Evolutionary conservation across 202 grass and related monocot genomes (phyloP).

Genomic region (Bolboschoenoplectus hybrid): DNA sequence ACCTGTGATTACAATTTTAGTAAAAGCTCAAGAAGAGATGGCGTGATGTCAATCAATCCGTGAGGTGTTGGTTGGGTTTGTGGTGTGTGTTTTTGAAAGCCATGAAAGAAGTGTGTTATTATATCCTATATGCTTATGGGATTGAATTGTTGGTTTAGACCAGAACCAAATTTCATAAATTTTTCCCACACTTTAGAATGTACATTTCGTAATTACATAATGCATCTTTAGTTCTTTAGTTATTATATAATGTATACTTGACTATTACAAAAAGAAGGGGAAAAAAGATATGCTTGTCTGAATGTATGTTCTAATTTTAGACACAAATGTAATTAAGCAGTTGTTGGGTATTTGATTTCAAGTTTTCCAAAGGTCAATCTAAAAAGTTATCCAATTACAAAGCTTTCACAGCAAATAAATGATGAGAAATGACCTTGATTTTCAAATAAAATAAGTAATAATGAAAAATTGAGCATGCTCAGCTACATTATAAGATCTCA

Average conservation of each 20-base stretch:
- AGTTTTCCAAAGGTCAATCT: too few relatives aligned
- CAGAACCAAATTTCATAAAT: background rate
- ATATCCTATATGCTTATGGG: background rate
- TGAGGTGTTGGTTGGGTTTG: background rate
- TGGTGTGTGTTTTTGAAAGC: background rate
- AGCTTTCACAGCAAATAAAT: background rate
- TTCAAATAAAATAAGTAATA: background rate
- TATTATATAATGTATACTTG: background rate
- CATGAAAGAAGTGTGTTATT: background rate
- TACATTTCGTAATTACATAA: background rate
- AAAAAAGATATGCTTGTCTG: too few relatives aligned
- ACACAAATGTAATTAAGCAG: background rate
- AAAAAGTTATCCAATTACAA: background rate
- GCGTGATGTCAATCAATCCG: background rate
- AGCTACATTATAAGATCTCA: slow-evolving; percentile 1
- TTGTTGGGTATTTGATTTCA: too few relatives aligned
- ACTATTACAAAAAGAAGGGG: background rate
- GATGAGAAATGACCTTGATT: background rate
- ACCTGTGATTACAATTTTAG: slow-evolving; percentile 25
- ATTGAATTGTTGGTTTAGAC: background rate
- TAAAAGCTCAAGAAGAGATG: background rate
- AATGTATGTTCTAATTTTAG: background rate
- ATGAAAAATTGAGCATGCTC: slow-evolving; percentile 12
- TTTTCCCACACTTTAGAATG: background rate
- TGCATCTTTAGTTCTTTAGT: background rate